Percentiles rank a stretch among this genome's conserved stretches.
Conservation (phyloP, 306 rosid species). For the Cucumis cinereus region DNA sequence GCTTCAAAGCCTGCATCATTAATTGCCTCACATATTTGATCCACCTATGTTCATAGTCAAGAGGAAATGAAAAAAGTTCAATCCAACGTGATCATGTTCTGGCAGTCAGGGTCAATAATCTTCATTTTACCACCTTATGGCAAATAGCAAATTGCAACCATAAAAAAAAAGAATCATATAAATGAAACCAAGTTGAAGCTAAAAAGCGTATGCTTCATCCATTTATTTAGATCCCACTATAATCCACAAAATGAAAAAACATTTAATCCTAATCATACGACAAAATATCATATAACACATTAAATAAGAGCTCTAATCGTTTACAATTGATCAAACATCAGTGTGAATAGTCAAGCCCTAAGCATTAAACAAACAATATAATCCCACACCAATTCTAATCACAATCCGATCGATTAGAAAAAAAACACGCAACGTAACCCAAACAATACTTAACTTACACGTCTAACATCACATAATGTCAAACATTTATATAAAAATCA, state of each 20-base stretch:
- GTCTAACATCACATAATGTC: background rate
- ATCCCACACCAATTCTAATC: background rate
- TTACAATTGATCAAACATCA: background rate
- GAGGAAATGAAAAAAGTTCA: background rate
- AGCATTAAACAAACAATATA: background rate
- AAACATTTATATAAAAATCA: background rate
- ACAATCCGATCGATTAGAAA: background rate
- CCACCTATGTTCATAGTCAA: conserved; percentile 27
- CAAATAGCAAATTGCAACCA: background rate
- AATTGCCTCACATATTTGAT: conserved; percentile 54
- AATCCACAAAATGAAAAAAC: background rate
- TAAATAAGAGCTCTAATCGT: background rate
- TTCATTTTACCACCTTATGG: background rate
- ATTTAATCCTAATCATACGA: background rate
- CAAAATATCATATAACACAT: background rate
- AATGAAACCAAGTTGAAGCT: background rate
- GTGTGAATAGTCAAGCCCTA: background rate
- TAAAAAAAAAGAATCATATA: background rate
- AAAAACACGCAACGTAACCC: background rate
- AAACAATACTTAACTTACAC: background rate
- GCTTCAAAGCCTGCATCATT: conserved; percentile 75
- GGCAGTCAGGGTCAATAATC: background rate
- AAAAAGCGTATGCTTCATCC: background rate
- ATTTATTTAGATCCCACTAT: background rate
- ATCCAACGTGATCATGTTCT: background rate